Percentiles rank a stretch among this genome's conserved stretches.
phyloP scores from a whole-genome alignment of 1,284 basidiomycete genomes.

The Cryptococcus floricola region DNA sequence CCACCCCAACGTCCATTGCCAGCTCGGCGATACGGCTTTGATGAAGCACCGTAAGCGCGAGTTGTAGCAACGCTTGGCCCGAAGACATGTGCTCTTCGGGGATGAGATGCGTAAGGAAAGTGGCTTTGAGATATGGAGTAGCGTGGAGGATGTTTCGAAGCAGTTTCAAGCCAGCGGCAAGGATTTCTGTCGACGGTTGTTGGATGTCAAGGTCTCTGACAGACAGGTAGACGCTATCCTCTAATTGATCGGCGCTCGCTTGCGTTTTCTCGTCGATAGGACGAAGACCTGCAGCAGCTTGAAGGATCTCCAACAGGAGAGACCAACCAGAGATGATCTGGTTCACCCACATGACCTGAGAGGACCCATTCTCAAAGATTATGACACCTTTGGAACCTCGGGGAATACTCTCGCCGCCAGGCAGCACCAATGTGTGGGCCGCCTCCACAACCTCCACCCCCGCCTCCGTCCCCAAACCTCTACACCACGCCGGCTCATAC shows the following conservation, averaged over 20 bases:
- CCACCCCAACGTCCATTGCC: conserved; percentile 12
- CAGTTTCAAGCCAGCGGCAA: conserved; percentile 28
- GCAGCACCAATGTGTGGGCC: conserved; percentile 25
- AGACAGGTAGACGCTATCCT: conserved; percentile 16
- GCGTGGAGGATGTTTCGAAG: conserved; percentile 27
- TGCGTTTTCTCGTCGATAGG: conserved; percentile 10
- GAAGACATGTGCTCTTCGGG: conserved; percentile 8
- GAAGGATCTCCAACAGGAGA: conserved; percentile 35
- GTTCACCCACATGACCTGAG: conserved; percentile 23
- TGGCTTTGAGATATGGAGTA: conserved; percentile 17
- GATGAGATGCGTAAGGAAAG: conserved; percentile 13
- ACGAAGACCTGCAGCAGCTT: conserved; percentile 27
- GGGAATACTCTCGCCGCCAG: conserved; percentile 33
- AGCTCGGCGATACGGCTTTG: conserved; percentile 10
- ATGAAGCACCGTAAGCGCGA: conserved; percentile 23
- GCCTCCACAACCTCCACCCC: conserved; percentile 28
- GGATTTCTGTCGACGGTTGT: conserved; percentile 18
- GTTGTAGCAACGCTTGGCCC: conserved; percentile 26
- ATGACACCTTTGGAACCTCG: conserved; percentile 27
- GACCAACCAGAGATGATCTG: conserved; percentile 29
- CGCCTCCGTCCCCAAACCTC: conserved; percentile 12
- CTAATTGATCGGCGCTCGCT: not conserved
- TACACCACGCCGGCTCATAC: conserved; percentile 15
- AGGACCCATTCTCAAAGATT: conserved; percentile 9
- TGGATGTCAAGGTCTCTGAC: conserved; percentile 34